Conservation (phyloP, 352 stramenopile genomes). For the Halophytophthora batemanensis region DNA sequence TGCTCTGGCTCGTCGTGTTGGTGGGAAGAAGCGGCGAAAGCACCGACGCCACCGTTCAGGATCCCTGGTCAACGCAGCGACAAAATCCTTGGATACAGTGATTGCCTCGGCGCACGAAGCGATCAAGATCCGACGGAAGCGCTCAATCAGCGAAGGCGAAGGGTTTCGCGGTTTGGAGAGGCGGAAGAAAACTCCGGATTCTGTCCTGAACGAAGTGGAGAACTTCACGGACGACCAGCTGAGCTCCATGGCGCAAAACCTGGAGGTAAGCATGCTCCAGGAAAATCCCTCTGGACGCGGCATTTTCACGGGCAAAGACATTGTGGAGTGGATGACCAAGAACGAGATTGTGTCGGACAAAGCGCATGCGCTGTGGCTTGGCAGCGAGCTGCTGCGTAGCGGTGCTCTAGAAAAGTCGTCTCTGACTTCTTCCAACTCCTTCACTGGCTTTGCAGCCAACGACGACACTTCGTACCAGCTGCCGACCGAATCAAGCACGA, state of each 20-base stretch:
- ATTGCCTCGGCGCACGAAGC: slow-evolving; percentile 52
- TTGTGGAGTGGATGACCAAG: slow-evolving; percentile 72
- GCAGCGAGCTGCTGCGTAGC: slow-evolving; percentile 62
- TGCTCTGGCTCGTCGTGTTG: slow-evolving; percentile 20
- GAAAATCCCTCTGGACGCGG: slow-evolving; percentile 33
- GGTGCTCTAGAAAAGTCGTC: slow-evolving; percentile 47
- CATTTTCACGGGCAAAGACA: slow-evolving; percentile 60
- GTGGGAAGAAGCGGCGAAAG: slow-evolving; percentile 37
- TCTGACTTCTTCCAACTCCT: slow-evolving; percentile 18
- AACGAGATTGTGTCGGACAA: slow-evolving; percentile 77
- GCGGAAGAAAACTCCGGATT: slow-evolving; percentile 20
- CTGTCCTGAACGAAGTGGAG: slow-evolving; percentile 57
- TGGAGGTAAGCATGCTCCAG: slow-evolving; percentile 56
- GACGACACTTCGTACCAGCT: slow-evolving; percentile 38
- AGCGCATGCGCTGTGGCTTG: slow-evolving; percentile 69
- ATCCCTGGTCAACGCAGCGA: slow-evolving; percentile 56
- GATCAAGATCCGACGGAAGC: slow-evolving; percentile 42
- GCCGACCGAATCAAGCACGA: slow-evolving; percentile 34
- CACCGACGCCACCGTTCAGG: slow-evolving; percentile 42
- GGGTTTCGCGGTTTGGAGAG: slow-evolving; percentile 24
- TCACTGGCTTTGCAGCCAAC: slow-evolving; percentile 28
- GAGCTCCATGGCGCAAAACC: slow-evolving; percentile 71
- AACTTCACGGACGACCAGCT: slow-evolving; percentile 78
- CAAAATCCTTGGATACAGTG: slow-evolving; percentile 69
- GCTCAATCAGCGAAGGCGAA: slow-evolving; percentile 59